Evolutionary conservation across 1,284 basidiomycete genomes (phyloP).

Genomic region (Fomitopsis palustris): DNA sequence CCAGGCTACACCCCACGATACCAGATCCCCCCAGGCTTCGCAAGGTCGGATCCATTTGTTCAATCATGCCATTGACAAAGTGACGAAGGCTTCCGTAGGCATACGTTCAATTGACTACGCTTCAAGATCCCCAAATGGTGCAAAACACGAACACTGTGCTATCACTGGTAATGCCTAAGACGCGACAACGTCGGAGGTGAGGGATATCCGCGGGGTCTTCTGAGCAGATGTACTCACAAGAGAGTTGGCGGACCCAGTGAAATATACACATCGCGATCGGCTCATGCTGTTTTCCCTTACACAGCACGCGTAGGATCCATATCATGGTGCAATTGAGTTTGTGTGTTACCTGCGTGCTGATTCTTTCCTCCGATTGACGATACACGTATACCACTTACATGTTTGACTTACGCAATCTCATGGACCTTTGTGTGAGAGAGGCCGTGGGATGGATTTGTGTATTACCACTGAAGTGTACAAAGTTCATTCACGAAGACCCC

Average conservation of each 20-base stretch:
- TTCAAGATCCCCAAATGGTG: slow-evolving; percentile 15
- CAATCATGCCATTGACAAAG: background rate
- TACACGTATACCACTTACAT: background rate
- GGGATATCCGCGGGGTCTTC: too few species aligned
- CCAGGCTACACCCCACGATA: too few species aligned
- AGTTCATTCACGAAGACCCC: too few species aligned
- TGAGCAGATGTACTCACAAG: too few species aligned
- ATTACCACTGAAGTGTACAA: too few species aligned
- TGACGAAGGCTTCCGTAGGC: slow-evolving; percentile 17
- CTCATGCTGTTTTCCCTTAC: too few species aligned
- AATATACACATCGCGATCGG: too few species aligned
- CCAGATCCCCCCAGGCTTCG: slow-evolving; percentile 7
- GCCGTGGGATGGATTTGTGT: background rate
- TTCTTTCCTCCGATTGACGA: background rate
- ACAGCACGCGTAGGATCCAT: too few species aligned
- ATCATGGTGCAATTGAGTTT: too few species aligned
- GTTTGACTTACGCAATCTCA: background rate
- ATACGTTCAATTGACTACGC: slow-evolving; percentile 28
- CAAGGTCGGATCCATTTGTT: slow-evolving; percentile 18
- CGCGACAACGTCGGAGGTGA: background rate
- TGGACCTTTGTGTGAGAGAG: background rate
- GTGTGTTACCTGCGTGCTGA: background rate
- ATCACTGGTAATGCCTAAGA: slow-evolving; percentile 12
- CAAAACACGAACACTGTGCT: slow-evolving; percentile 12
- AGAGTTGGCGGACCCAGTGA: too few species aligned